Base-by-base conservation (phyloP, 495 filamentous ascomycete genomes). In the Amniculicola lignicola region DNA sequence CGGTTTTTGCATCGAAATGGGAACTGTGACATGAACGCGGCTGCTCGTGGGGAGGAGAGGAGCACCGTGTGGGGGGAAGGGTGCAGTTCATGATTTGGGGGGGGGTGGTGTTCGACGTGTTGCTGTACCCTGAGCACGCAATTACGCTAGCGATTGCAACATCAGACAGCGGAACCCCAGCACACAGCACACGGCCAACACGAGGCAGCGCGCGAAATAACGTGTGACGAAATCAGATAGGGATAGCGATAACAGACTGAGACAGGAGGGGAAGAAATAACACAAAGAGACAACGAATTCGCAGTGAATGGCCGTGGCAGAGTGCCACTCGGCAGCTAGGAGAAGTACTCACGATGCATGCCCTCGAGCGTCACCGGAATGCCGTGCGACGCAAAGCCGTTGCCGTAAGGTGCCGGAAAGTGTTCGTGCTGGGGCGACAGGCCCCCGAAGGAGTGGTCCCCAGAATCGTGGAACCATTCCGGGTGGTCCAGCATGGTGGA, bases 131-230 rank as follows among this genome's bases (percentile, higher is more conserved):
- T 49, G 45, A 24, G 15, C 54, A 46, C 51, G 54, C 38, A 22
- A 50, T 58, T 58, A 46, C 54, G 54, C 38, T 58, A 58, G 54
- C 39, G 19, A 48, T 58, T 38, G 45, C 54, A 46, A 51, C 54
- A 58, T 58, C 23, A 24, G 45, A 38, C 0, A 45, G 14, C 35
- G 19, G 38, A 37, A 29, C 54, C 43, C 54, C 41, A 33, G 52
- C 5, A 46, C 31, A 12, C 36, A 51, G 9, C 37, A 40, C 9
- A 18, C 37, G 9, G 37, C 9, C 11, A 19, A 19, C 7, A 18
- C 7, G 16, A 18, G 10, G 37, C 10, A 19, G 16, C 7, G 16
- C 37, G 16, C 10, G 10, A 10, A 18, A 18, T 9, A 40, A 19
- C 37, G 37, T 6, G 37, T 18, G 37, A 18, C 7, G 37, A 10